A percentile compares a stretch with the other conserved stretches of the same genome.
phyloP scores from a whole-genome alignment of 2,329 filamentous ascomycete species.

The Blastomyces gilchristii region DNA sequence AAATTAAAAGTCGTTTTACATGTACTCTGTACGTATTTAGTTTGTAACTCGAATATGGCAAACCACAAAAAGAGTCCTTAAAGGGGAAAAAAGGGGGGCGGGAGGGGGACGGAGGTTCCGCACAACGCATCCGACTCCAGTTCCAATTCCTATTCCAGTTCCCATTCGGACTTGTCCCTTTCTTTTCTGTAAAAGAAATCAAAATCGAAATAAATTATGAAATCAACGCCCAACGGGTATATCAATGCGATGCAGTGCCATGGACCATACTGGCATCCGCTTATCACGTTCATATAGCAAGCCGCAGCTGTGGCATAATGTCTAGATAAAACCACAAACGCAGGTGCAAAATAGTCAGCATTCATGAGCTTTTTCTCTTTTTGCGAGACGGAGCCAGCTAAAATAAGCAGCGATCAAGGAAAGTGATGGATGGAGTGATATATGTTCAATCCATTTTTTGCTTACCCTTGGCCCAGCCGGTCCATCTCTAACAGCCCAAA shows the following conservation, averaged over 20 bases:
- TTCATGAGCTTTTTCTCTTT: background rate
- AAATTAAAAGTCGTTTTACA: background rate
- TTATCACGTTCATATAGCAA: conserved; percentile 80
- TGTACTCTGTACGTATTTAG: background rate
- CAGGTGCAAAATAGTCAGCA: conserved; percentile 14
- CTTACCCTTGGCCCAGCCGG: conserved; percentile 73
- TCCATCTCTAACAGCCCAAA: conserved; percentile 92
- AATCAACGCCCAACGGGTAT: conserved; percentile 23
- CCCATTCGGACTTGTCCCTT: background rate
- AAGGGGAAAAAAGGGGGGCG: background rate
- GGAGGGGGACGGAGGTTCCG: too few species aligned
- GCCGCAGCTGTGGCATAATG: conserved; percentile 87
- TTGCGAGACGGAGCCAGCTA: conserved; percentile 3
- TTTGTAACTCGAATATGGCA: background rate
- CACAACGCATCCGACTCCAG: background rate
- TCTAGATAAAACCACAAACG: conserved; percentile 38
- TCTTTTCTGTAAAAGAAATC: background rate
- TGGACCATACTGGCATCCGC: conserved; percentile 66
- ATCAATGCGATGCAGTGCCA: conserved; percentile 52
- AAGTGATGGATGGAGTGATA: conserved; percentile 8
- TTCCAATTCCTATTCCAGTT: background rate
- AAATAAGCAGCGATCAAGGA: background rate
- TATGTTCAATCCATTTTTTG: conserved; percentile 32
- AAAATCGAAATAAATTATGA: background rate
- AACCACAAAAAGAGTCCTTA: background rate